Conservation (phyloP, 768 basidiomycete species). For the Pleurotus salmoneostramineus region DNA sequence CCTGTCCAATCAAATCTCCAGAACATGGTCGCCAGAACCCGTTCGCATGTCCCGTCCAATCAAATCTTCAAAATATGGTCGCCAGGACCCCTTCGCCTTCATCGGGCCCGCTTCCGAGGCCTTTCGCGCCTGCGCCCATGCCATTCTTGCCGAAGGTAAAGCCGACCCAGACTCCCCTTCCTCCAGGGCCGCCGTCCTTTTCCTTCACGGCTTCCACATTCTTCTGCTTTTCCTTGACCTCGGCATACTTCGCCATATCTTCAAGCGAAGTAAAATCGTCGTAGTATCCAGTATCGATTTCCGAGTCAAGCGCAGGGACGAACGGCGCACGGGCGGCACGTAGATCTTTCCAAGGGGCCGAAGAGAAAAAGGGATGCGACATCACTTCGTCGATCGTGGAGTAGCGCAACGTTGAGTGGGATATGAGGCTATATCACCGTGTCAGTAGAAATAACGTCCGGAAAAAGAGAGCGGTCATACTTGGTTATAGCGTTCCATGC, state of each 20-base stretch:
- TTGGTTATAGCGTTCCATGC: slow-evolving; percentile 94
- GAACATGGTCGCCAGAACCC: slow-evolving; percentile 59
- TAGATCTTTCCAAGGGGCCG: slow-evolving; percentile 74
- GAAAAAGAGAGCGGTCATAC: slow-evolving; percentile 32
- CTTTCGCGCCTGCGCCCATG: slow-evolving; percentile 45
- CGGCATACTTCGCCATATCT: slow-evolving; percentile 99
- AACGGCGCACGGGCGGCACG: slow-evolving; percentile 81
- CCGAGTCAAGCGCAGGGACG: slow-evolving; percentile 91
- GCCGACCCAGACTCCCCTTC: slow-evolving; percentile 84
- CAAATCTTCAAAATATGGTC: slow-evolving; percentile 50
- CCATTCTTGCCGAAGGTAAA: slow-evolving; percentile 92
- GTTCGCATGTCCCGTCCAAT: slow-evolving; percentile 25
- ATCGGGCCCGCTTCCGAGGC: slow-evolving; percentile 24
- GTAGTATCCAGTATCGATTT: slow-evolving; percentile 93
- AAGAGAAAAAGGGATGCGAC: slow-evolving; percentile 79
- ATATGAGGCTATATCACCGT: slow-evolving; percentile 61
- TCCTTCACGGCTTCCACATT: slow-evolving; percentile 93
- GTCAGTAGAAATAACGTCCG: background rate
- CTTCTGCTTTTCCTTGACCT: slow-evolving; percentile 94
- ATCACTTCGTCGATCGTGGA: slow-evolving; percentile 70
- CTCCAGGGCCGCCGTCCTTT: slow-evolving; percentile 63
- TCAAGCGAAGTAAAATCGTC: slow-evolving; percentile 85
- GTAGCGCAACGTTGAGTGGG: slow-evolving; percentile 79
- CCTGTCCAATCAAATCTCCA: slow-evolving; percentile 18
- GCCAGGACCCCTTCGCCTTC: slow-evolving; percentile 51